Percentiles rank a stretch among this genome's conserved stretches.
Conservation (phyloP, 768 basidiomycete genomes). For the Megacollybia marginata region DNA sequence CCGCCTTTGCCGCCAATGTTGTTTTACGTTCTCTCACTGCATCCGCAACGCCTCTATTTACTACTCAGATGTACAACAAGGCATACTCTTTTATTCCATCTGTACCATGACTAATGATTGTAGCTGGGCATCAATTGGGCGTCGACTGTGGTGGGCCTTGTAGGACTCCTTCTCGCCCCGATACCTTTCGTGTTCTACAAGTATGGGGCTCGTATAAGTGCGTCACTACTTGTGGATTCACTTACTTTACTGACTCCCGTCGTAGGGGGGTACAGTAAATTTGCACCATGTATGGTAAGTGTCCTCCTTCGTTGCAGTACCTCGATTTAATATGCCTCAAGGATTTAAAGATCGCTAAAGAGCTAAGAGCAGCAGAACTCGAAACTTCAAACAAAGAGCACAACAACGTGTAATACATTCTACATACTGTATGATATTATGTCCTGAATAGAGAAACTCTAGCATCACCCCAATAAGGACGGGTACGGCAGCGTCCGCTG, state of each 20-base stretch:
- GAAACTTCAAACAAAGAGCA: too few relatives aligned
- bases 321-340: conserved; percentile 5
- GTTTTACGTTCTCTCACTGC: conserved; percentile 50
- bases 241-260: too few relatives aligned
- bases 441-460: too few relatives aligned
- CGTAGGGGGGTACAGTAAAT: conserved; percentile 31
- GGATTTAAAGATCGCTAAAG: conserved; percentile 36
- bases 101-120: not conserved
- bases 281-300: conserved; percentile 44
- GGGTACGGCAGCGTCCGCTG: too few relatives aligned
- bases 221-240: conserved; percentile 4
- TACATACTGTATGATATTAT: too few relatives aligned
- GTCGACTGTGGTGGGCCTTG: conserved; percentile 45
- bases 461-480: too few relatives aligned
- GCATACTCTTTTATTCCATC: conserved; percentile 20
- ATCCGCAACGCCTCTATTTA: conserved; percentile 61
- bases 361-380: conserved; percentile 13
- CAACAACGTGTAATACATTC: too few relatives aligned
- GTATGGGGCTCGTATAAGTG: conserved; percentile 52
- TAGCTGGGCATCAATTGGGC: conserved; percentile 48
- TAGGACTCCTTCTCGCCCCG: conserved; percentile 52
- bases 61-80: conserved; percentile 52
- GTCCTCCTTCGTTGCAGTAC: not conserved
- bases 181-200: conserved; percentile 66
- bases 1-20: conserved; percentile 57